Percentiles rank a stretch among this genome's conserved stretches.
phyloP scores from a whole-genome alignment of 306 rosid genomes.

The Prunus mira region DNA sequence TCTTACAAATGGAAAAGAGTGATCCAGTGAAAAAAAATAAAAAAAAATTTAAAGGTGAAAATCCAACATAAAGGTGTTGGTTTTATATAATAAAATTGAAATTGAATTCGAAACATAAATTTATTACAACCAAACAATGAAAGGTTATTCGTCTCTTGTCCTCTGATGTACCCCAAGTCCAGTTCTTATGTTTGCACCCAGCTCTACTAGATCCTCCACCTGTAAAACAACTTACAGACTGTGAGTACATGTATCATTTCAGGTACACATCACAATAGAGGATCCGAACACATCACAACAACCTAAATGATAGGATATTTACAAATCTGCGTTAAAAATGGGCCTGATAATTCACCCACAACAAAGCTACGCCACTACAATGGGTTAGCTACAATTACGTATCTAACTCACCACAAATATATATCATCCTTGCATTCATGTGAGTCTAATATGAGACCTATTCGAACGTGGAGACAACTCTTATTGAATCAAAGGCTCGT shows the following conservation, averaged over 20 bases:
- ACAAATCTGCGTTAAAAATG: too few species aligned
- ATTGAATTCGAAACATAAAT: background rate
- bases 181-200: slow-evolving; percentile 65
- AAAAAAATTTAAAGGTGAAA: background rate
- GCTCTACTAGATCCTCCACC: slow-evolving; percentile 69
- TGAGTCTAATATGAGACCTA: too few species aligned
- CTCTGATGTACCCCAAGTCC: slow-evolving; percentile 59
- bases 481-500: too few species aligned
- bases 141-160: slow-evolving; percentile 30
- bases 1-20: background rate
- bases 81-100: background rate
- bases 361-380: too few species aligned
- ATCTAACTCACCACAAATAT: too few species aligned
- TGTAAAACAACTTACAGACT: slow-evolving; percentile 8
- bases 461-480: too few species aligned
- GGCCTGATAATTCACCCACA: too few species aligned
- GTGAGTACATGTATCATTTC: background rate
- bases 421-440: too few species aligned
- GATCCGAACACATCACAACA: background rate
- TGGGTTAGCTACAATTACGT: too few species aligned
- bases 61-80: background rate
- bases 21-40: too few species aligned
- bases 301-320: too few species aligned
- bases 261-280: background rate
- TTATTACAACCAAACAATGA: background rate